Evolutionary conservation across 139 green algal species (phyloP), one percentile per base, ranked within the genome.

Genomic region (Medakamo hakoo): DNA sequence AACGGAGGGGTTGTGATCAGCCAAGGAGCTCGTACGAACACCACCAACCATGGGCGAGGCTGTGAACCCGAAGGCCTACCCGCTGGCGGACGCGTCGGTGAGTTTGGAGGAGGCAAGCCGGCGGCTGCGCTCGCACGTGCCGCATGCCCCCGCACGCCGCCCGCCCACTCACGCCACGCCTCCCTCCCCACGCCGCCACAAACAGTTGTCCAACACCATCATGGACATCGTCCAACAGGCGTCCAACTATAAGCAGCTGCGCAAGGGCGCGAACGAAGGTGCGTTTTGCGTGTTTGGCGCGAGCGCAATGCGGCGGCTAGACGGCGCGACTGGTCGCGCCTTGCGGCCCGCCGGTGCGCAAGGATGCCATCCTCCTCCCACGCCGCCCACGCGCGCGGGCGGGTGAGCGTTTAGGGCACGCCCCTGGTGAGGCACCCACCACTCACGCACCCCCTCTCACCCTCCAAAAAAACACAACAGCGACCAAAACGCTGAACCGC

Each of bases 61-160:
- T 85, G 92, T 96, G 81, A 97, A 98, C 86, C 92, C 91, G n/a
- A 96, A 97, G 81, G 92, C 92, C 27, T 98, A 98, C 78, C 92
- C 92, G 24, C 78, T 98, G 62, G 86, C 84, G 19, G 83, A 92
- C 63, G 85, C 85, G 21, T 67, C 87, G 79, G 74, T 82, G 49
- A 23, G 69, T 63, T 19, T 55, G 9, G 18, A 60, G 66, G 40
- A 16, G 16, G 16, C 9, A 52, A 52, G 28, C 16, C 5, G 25
- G 9, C 9, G 40, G 40, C 9, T 9, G 9, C 9, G 40, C 9
- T 9, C 9, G 40, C 40, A 9, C 40, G 40, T 52, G 9, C 40
- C 9, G 9, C 40, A 16, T 16, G 40, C 40, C 40, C 55, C 23
- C 55, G 22, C 23, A 24, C 22, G 4, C 16, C 55, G 4, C 55